These are phyloP conservation scores for Persicaria tinctoria DNA, from an alignment of 148 eudicot species.

Conservation along the genomic window DNA sequence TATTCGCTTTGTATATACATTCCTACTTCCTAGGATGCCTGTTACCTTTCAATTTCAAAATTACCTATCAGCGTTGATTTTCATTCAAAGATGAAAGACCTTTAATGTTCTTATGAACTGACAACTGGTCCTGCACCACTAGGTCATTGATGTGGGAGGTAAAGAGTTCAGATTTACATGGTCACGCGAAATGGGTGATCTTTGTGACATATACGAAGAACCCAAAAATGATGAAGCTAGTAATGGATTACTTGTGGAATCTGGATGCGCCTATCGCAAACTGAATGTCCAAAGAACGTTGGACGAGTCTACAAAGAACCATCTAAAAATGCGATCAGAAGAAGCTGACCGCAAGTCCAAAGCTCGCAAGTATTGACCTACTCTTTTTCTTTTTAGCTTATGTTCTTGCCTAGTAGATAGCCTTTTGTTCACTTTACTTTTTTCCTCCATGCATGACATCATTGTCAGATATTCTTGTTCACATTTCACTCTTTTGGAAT, in stretches of 20 bases:
- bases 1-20: neutral
- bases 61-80: neutral
- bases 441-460: neutral
- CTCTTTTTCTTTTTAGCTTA: neutral
- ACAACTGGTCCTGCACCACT: slow-evolving; percentile 17
- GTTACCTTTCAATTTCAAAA: neutral
- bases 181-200: slow-evolving; percentile 63
- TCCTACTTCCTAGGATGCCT: neutral
- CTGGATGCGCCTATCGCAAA: slow-evolving; percentile 91
- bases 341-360: slow-evolving; percentile 64
- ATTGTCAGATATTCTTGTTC: neutral
- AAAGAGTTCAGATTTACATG: slow-evolving; percentile 83
- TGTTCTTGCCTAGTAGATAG: neutral
- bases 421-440: slow-evolving; percentile 3
- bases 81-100: neutral
- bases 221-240: slow-evolving; percentile 79
- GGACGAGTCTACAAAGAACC: slow-evolving; percentile 87
- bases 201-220: slow-evolving; percentile 91
- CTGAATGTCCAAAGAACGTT: slow-evolving; percentile 73
- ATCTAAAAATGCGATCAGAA: slow-evolving; percentile 81
- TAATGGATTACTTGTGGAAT: slow-evolving; percentile 85
- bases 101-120: neutral
- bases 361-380: slow-evolving; percentile 55
- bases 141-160: slow-evolving; percentile 91
- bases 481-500: neutral